Conservation (phyloP, 2,329 filamentous ascomycete species). For the Colletotrichum chlorophyti region DNA sequence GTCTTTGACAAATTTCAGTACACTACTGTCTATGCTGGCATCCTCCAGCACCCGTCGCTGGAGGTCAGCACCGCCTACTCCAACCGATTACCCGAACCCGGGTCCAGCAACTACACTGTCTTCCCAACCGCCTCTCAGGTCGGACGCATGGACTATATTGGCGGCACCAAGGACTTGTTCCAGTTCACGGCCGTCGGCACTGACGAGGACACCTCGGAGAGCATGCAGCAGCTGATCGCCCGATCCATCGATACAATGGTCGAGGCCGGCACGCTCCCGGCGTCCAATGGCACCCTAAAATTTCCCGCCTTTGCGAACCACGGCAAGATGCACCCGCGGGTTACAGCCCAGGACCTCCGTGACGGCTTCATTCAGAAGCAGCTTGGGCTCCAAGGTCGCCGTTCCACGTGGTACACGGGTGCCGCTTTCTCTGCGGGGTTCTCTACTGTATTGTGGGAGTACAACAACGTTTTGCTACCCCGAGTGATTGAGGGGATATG, state of each 20-base stretch:
- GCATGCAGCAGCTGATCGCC: constrained; percentile 35
- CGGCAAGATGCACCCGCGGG: constrained; percentile 43
- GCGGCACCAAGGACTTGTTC: constrained; percentile 37
- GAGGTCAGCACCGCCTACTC: constrained; percentile 29
- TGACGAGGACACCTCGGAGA: constrained; percentile 27
- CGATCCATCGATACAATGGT: constrained; percentile 37
- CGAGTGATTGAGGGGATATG: constrained; percentile 17
- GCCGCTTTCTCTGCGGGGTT: constrained; percentile 43
- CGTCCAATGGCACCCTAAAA: constrained; percentile 32
- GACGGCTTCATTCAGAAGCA: constrained; percentile 48
- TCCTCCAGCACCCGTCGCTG: constrained; percentile 35
- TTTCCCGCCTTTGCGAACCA: constrained; percentile 44
- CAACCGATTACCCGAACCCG: constrained; percentile 31
- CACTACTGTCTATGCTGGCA: constrained; percentile 34
- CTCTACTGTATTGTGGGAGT: constrained; percentile 42
- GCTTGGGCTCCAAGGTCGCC: constrained; percentile 49
- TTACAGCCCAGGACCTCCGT: constrained; percentile 40
- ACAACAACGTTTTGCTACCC: constrained; percentile 37
- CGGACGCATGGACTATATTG: constrained; percentile 38
- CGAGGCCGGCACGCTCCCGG: constrained; percentile 33
- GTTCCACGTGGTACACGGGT: constrained; percentile 53
- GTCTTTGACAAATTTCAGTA: constrained; percentile 32
- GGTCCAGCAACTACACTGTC: constrained; percentile 32
- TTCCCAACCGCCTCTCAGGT: constrained; percentile 33
- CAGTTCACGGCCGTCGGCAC: constrained; percentile 38